Percentiles rank a stretch among this genome's conserved stretches.
Evolutionary conservation across 768 basidiomycete species (phyloP).

Genomic region (Boletus fagicola): DNA sequence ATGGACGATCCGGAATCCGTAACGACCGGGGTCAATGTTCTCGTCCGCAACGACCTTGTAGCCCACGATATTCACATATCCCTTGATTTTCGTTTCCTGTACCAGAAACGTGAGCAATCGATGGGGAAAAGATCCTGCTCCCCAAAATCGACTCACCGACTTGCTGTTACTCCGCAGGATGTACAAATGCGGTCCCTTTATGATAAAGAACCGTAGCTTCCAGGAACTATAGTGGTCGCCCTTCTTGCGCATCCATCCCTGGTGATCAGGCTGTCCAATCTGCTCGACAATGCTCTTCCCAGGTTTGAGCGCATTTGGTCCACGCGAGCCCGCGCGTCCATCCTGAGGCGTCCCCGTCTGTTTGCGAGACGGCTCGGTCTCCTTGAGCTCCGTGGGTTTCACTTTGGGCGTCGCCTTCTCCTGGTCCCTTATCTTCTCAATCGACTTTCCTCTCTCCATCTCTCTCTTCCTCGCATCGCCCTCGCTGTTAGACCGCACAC

Average conservation of each 20-base stretch:
- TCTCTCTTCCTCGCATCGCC: constrained; percentile 17
- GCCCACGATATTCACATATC: constrained; percentile 88
- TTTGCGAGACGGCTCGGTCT: constrained; percentile 52
- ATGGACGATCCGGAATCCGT: constrained; percentile 93
- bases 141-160: constrained; percentile 24
- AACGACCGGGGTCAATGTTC: constrained; percentile 86
- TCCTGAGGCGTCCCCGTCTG: constrained; percentile 36
- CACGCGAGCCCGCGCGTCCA: constrained; percentile 10
- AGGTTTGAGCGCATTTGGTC: constrained; percentile 44
- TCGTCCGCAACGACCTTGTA: constrained; percentile 94
- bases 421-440: constrained; percentile 18
- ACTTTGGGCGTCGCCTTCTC: constrained; percentile 19
- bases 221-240: constrained; percentile 90
- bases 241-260: constrained; percentile 95
- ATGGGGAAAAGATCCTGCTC: not conserved
- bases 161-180: constrained; percentile 75
- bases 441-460: constrained; percentile 23
- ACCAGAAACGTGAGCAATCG: not conserved
- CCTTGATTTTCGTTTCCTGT: constrained; percentile 93
- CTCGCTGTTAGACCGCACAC: constrained; percentile 21
- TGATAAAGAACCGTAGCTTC: constrained; percentile 88
- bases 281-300: constrained; percentile 82
- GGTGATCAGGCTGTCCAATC: constrained; percentile 86
- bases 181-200: constrained; percentile 92
- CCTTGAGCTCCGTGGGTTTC: constrained; percentile 28